phyloP scores from a whole-genome alignment of 306 rosid genomes.

The Comarum palustre region DNA sequence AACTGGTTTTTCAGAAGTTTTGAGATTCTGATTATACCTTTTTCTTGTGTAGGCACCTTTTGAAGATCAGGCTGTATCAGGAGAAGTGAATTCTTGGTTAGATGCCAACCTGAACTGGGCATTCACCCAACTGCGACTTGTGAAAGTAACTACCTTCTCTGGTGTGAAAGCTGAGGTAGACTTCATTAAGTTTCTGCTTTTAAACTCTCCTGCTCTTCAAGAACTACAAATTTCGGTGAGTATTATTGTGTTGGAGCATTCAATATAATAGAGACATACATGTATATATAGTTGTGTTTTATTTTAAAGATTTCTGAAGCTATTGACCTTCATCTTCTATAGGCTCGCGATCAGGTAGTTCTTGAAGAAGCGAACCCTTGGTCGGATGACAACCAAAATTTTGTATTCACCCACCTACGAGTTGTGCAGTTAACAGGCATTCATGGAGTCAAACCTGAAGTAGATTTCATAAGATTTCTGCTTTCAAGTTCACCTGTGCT shows the following conservation, averaged over 20 bases:
- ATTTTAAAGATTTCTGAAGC: background rate
- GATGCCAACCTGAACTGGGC: constrained; percentile 42
- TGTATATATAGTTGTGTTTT: background rate
- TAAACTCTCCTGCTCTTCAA: constrained; percentile 51
- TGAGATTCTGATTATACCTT: background rate
- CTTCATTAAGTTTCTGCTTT: constrained; percentile 10
- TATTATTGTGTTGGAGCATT: constrained; percentile 9
- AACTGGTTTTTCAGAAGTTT: background rate
- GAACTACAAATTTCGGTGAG: constrained; percentile 55
- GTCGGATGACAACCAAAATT: constrained; percentile 33
- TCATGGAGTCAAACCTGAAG: constrained; percentile 40
- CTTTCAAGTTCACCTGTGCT: constrained; percentile 45
- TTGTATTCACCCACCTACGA: constrained; percentile 33
- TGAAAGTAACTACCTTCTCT: constrained; percentile 4
- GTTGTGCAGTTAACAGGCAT: constrained; percentile 44
- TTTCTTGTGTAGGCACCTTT: background rate
- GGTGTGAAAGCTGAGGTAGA: constrained; percentile 25
- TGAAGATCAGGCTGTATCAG: background rate
- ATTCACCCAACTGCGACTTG: constrained; percentile 16
- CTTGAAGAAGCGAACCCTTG: constrained; percentile 7
- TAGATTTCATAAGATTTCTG: constrained; percentile 48
- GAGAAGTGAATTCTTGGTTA: constrained; percentile 1
- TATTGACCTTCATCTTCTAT: constrained; percentile 9
- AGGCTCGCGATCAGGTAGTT: constrained; percentile 34
- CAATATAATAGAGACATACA: background rate